Conservation (phyloP, 768 basidiomycete species). For the Amanita muscaria region DNA sequence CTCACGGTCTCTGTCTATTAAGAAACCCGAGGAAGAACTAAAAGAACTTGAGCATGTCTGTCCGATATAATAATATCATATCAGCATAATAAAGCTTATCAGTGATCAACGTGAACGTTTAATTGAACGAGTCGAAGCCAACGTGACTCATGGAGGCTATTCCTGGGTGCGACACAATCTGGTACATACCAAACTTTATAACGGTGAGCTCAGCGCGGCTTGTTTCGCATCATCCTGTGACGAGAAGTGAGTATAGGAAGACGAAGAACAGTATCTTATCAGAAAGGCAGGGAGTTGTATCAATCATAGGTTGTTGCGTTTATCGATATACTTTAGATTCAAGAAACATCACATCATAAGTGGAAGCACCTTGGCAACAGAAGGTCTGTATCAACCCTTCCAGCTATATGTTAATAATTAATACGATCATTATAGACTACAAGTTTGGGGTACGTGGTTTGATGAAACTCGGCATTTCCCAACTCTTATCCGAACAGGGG, state of each 20-base stretch:
- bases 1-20: too few species aligned
- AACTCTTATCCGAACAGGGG: conserved; percentile 36
- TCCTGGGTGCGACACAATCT: conserved; percentile 30
- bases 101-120: too few species aligned
- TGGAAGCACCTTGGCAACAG: conserved; percentile 75
- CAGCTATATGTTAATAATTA: not conserved
- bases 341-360: conserved; percentile 66
- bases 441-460: conserved; percentile 54
- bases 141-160: too few species aligned
- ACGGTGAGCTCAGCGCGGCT: too few species aligned
- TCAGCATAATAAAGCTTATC: too few species aligned
- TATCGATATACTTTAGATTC: conserved; percentile 40
- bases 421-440: conserved; percentile 37
- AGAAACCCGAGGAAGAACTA: too few species aligned
- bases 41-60: too few species aligned
- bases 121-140: too few species aligned
- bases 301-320: not conserved
- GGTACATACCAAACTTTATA: conserved; percentile 75
- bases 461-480: conserved; percentile 1
- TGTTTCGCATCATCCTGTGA: too few species aligned
- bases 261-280: conserved; percentile 71
- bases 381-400: conserved; percentile 38
- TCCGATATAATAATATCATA: too few species aligned
- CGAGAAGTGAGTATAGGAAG: conserved; percentile 27
- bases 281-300: conserved; percentile 49